phyloP scores from a whole-genome alignment of 352 stramenopile genomes.

The Phytophthora lateralis region DNA sequence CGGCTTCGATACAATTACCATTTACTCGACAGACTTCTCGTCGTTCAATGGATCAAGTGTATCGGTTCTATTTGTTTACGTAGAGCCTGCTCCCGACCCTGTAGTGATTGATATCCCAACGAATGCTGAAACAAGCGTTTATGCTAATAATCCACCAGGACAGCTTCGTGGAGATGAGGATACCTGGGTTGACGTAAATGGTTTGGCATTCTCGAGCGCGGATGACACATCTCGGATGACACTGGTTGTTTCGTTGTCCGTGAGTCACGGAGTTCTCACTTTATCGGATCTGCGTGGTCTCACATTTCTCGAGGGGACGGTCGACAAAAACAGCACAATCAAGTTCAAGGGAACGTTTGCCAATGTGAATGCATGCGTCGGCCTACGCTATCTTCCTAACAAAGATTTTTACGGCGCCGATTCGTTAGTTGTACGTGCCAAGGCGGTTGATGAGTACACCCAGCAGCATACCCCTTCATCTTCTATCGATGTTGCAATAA shows the following conservation, averaged over 20 bases:
- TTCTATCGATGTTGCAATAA: conserved; percentile 35
- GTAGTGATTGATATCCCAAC: conserved; percentile 34
- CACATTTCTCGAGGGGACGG: conserved; percentile 31
- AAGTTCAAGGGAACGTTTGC: conserved; percentile 47
- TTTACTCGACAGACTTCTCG: conserved; percentile 44
- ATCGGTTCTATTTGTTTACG: conserved; percentile 42
- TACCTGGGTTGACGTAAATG: conserved; percentile 31
- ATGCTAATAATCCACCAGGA: conserved; percentile 24
- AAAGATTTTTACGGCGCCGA: conserved; percentile 56
- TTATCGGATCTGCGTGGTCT: conserved; percentile 23
- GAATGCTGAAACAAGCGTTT: conserved; percentile 39
- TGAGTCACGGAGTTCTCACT: conserved; percentile 31
- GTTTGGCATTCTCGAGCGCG: conserved; percentile 47
- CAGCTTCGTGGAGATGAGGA: conserved; percentile 58
- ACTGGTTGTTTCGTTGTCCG: conserved; percentile 37
- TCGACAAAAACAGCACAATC: conserved; percentile 5
- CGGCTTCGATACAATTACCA: conserved; percentile 52
- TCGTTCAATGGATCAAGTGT: conserved; percentile 43
- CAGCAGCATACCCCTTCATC: conserved; percentile 37
- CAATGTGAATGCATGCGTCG: conserved; percentile 50
- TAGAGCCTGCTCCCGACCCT: conserved; percentile 35
- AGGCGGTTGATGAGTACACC: conserved; percentile 55
- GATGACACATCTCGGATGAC: conserved; percentile 47
- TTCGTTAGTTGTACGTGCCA: conserved; percentile 40
- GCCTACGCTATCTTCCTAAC: conserved; percentile 47